Evolutionary conservation across 345 rosid genomes (phyloP).

Genomic region (Odontarrhena argentea): DNA sequence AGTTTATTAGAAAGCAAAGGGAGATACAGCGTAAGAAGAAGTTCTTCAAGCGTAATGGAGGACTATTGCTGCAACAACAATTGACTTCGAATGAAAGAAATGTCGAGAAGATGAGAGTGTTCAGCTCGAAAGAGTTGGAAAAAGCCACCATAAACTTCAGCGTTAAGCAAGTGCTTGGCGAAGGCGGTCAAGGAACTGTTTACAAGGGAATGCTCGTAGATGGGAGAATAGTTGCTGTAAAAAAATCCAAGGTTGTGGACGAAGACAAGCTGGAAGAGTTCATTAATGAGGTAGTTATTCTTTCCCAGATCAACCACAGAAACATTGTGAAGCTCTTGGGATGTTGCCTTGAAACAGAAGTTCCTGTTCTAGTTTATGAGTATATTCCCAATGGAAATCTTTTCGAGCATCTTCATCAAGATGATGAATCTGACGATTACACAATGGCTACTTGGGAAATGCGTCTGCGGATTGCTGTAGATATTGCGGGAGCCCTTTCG

Average conservation of each 20-base stretch:
- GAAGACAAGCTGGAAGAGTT: too few species aligned
- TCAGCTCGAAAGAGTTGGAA: constrained; percentile 40
- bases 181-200: constrained; percentile 51
- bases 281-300: too few species aligned
- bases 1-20: constrained; percentile 27
- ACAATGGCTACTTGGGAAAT: constrained; percentile 22
- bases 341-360: too few species aligned
- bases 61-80: constrained; percentile 45
- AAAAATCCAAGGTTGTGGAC: too few species aligned
- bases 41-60: constrained; percentile 35
- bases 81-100: constrained; percentile 13
- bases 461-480: constrained; percentile 14
- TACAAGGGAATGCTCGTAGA: constrained; percentile 42
- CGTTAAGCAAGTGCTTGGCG: constrained; percentile 44
- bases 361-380: too few species aligned
- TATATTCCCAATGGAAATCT: constrained; percentile 33
- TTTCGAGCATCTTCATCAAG: constrained; percentile 45
- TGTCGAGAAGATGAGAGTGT: constrained; percentile 37
- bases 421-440: constrained; percentile 40
- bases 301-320: too few species aligned
- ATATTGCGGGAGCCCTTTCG: constrained; percentile 46
- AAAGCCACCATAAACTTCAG: constrained; percentile 42
- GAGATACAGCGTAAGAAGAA: constrained; percentile 21
- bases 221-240: too few species aligned
- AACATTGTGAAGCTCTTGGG: too few species aligned